Evolutionary conservation across 208 protist species (phyloP), one percentile per base, ranked within the genome.

Genomic region (Endotrypanum monterogeii): DNA sequence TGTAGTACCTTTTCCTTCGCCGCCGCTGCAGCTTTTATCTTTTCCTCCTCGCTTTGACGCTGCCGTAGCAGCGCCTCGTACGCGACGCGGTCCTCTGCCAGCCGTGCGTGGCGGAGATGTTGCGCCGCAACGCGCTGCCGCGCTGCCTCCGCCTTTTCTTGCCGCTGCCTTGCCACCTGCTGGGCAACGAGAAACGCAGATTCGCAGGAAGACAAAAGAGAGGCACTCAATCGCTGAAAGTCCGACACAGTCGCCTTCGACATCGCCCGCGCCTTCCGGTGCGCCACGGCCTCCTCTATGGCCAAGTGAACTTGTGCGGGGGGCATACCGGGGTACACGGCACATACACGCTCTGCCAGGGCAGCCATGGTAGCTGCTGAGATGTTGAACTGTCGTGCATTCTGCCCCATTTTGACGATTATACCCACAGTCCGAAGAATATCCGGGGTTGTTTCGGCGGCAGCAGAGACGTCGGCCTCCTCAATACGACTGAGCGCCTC

Each of bases 11-110:
- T 78, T n/a, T 44, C 75, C 57, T 74, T 73, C 20, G 57, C 52
- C 28, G 61, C 76, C 2, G 35, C 73, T 1, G 57, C 76, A 11
- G 30, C 57, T 25, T 50, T 80, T n/a, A 61, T 28, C 56, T 80
- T 76, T 18, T 78, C 79, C 61, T 84, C 82, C 12, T 37, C 67
- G 48, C 56, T 77, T 46, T 80, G 74, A 2, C 82, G 82, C 28
- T 71, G 30, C 11, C 73, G 85, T 73, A 77, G 74, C 65, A 83
- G 56, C 58, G 83, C 80, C 60, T 83, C 84, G 60, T 91, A 80
- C 23, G 78, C 80, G 30, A 63, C 72, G 11, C 79, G 83, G 55
- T 58, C 56, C 46, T 78, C 80, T 50, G 62, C 79, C 25, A 83
- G 76, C 28, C 44, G 80, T 41, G 80, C 83, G 76, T 79, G 78